Evolutionary conservation across 805 yeast species (phyloP), one percentile per base, ranked within the genome.

Genomic region (Starmerella vitae): DNA sequence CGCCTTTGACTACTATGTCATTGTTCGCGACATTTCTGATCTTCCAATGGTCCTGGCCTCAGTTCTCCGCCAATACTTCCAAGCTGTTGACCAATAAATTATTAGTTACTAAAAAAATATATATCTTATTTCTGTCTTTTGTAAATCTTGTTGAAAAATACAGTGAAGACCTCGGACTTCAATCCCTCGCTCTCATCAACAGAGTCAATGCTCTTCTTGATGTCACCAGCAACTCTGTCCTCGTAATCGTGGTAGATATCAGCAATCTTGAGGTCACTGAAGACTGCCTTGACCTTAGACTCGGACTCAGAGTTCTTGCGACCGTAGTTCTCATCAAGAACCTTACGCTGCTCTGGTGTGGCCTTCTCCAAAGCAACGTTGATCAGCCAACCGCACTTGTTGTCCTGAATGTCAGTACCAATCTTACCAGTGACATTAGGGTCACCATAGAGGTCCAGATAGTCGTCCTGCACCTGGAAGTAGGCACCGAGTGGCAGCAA

Each of bases 401-500:
- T 91, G 64, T 91, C 99, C 66, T 81, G 81, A 57, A 91, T 91
- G 61, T 91, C 99, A 44, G 98, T 91, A 51, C 99, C 99, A 52
- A 91, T 84, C 70, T 91, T 91, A 47, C 99, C 99, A 57, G 86
- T 91, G 56, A 88, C 84, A 58, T 82, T 93, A 31, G 98, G 95
- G 53, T 88, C 84, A 49, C 98, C 99, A 57, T 83, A 91, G 62
- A 95, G 83, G 63, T 91, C 99, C 50, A 91, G 72, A 66, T 70
- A 91, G 62, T 91, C 99, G 59, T 91, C 99, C 66, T 91, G 98
- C 52, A 91, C 83, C 68, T 91, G 99, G 78, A 91, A 91, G 62
- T 91, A 91, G 62, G 91, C 96, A 43, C 99, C 99, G 51, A 91
- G 72, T 41, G 96, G 96, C 48, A 91, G 76, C 61, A 91, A 70